Evolutionary conservation across 2,329 filamentous ascomycete genomes (phyloP).

Genomic region (Xylaria polymorpha): DNA sequence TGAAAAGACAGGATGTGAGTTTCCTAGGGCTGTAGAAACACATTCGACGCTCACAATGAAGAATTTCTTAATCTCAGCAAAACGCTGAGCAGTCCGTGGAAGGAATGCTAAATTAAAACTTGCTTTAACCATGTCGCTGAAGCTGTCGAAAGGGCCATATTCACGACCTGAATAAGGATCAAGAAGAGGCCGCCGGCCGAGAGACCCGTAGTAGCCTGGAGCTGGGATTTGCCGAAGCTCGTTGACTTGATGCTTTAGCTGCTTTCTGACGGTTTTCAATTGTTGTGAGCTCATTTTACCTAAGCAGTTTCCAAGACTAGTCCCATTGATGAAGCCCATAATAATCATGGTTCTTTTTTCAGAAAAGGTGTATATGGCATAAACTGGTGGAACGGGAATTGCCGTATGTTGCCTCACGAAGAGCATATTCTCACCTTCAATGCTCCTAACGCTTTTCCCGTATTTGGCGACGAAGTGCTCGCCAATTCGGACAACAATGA

Average conservation of each 20-base stretch:
- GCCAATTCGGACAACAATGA: slow-evolving; percentile 10
- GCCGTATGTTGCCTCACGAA: slow-evolving; percentile 21
- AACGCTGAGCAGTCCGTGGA: background rate
- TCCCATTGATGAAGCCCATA: slow-evolving; percentile 23
- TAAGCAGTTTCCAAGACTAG: background rate
- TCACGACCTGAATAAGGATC: background rate
- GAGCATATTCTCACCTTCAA: slow-evolving; percentile 34
- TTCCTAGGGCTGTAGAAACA: background rate
- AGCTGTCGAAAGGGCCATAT: slow-evolving; percentile 18
- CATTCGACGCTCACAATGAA: background rate
- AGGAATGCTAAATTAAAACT: background rate
- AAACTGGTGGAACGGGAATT: slow-evolving; percentile 27
- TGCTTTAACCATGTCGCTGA: background rate
- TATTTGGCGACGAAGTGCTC: slow-evolving; percentile 28
- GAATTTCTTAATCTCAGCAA: background rate
- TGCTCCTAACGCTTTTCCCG: background rate
- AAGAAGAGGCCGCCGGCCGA: slow-evolving; percentile 15
- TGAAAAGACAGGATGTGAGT: slow-evolving; percentile 9
- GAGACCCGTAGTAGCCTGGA: slow-evolving; percentile 20
- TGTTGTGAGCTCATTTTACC: background rate
- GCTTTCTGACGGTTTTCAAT: background rate
- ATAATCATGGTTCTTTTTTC: slow-evolving; percentile 21
- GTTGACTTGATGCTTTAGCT: slow-evolving; percentile 13
- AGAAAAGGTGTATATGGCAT: slow-evolving; percentile 24
- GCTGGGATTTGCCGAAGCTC: slow-evolving; percentile 24